A percentile compares a stretch with the other conserved stretches of the same genome.
These are phyloP conservation scores for Diaporthe helianthi DNA, from an alignment of 2,329 filamentous ascomycete species.

Conservation along the genomic window DNA sequence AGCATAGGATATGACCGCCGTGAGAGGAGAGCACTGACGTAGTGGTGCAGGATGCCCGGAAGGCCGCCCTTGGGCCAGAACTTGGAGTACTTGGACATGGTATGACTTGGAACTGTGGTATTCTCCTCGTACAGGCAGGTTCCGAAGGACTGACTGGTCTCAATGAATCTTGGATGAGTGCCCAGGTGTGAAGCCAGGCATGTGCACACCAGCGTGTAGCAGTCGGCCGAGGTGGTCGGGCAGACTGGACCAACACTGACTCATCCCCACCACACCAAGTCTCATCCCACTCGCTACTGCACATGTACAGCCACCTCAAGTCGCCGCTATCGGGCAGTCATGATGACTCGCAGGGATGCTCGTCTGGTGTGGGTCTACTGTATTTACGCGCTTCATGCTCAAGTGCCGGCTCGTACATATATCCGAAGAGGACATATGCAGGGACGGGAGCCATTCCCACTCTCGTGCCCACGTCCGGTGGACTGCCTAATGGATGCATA, in stretches of 20 bases:
- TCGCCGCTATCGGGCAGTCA: not conserved
- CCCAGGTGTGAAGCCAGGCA: not conserved
- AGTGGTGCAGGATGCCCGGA: constrained; percentile 45
- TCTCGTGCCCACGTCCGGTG: not conserved
- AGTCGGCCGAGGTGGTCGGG: constrained; percentile 3
- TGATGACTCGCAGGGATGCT: not conserved
- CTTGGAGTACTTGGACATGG: constrained; percentile 39
- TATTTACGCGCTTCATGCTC: constrained; percentile 7
- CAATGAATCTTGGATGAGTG: not conserved
- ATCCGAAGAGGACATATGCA: constrained; percentile 12
- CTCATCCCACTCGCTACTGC: not conserved
- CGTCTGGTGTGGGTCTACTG: not conserved
- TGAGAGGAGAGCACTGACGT: constrained; percentile 38
- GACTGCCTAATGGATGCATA: not conserved
- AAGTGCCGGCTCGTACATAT: constrained; percentile 8
- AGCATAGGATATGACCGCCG: not conserved
- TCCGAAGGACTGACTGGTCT: not conserved
- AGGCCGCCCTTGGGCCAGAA: constrained; percentile 46
- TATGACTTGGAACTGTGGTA: constrained; percentile 23
- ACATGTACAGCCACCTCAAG: not conserved
- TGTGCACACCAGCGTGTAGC: not conserved
- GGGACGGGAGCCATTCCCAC: not conserved
- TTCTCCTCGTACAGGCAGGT: not conserved
- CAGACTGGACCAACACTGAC: not conserved
- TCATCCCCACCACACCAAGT: not conserved